phyloP scores from a whole-genome alignment of 2,329 filamentous ascomycete genomes.

The Aureobasidium subglaciale region DNA sequence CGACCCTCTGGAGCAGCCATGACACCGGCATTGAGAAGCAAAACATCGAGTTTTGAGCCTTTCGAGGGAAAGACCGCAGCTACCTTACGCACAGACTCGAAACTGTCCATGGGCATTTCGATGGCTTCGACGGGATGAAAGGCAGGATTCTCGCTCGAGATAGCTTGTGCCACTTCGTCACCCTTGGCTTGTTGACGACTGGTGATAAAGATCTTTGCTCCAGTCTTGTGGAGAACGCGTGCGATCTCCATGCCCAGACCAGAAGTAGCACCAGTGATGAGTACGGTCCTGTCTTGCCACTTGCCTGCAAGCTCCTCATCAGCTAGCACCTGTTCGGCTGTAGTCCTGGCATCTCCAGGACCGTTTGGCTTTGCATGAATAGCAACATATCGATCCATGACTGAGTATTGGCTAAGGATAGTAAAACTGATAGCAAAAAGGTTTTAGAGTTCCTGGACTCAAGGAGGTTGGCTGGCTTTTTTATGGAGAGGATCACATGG shows the following conservation, averaged over 20 bases:
- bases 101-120: constrained; percentile 28
- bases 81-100: constrained; percentile 27
- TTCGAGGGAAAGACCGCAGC: constrained; percentile 27
- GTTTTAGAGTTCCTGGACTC: no score
- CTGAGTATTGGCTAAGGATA: no score
- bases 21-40: constrained; percentile 43
- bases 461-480: no score
- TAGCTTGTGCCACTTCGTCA: constrained; percentile 25
- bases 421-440: no score
- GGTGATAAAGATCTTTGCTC: constrained; percentile 39
- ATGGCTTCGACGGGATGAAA: constrained; percentile 20
- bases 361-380: no score
- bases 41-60: constrained; percentile 31
- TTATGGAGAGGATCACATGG: no score
- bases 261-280: constrained; percentile 40
- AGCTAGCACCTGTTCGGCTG: constrained; percentile 22
- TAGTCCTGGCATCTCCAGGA: constrained; percentile 20
- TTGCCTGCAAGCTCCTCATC: constrained; percentile 27
- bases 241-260: constrained; percentile 42
- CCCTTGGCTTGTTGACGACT: constrained; percentile 38
- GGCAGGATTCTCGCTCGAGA: constrained; percentile 13
- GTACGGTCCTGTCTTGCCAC: constrained; percentile 31
- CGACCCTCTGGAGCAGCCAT: constrained; percentile 32
- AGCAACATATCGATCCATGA: no score
- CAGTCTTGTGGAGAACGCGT: constrained; percentile 38